Evolutionary conservation across 495 filamentous ascomycete genomes (phyloP).

Genomic region (Xylaria intraflava): DNA sequence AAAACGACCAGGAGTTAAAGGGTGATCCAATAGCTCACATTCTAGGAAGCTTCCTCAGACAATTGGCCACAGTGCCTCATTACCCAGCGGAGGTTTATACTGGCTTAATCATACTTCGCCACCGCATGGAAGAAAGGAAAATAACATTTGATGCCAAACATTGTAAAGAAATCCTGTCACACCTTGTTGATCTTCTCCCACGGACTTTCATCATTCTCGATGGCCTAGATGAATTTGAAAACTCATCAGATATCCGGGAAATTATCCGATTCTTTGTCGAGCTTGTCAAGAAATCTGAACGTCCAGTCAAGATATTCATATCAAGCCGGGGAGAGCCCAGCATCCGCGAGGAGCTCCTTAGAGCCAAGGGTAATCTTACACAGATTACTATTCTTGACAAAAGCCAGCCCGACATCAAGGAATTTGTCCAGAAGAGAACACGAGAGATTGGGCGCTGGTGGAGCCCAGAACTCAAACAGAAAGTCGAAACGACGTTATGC

Average conservation of each 20-base stretch:
- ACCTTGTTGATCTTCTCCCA: neutral
- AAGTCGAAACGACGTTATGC: neutral
- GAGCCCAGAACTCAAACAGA: neutral
- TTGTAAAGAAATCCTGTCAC: neutral
- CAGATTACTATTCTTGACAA: neutral
- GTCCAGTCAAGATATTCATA: conserved; percentile 34
- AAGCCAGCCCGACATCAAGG: neutral
- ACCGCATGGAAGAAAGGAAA: neutral
- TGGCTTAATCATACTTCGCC: neutral
- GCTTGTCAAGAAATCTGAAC: conserved; percentile 20
- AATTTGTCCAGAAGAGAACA: neutral
- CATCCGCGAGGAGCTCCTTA: conserved; percentile 9
- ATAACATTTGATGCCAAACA: neutral
- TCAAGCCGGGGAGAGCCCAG: conserved; percentile 35
- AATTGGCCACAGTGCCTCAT: conserved; percentile 22
- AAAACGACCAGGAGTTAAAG: conserved; percentile 20
- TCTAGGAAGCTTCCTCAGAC: conserved; percentile 29
- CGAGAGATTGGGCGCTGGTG: neutral
- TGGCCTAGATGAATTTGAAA: neutral
- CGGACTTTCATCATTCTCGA: neutral
- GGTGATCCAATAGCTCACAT: conserved; percentile 17
- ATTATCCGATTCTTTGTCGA: conserved; percentile 8
- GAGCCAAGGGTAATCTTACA: neutral
- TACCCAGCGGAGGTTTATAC: neutral
- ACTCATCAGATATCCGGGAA: neutral